phyloP scores from a whole-genome alignment of 2,329 filamentous ascomycete genomes.

The Nemania sp. region DNA sequence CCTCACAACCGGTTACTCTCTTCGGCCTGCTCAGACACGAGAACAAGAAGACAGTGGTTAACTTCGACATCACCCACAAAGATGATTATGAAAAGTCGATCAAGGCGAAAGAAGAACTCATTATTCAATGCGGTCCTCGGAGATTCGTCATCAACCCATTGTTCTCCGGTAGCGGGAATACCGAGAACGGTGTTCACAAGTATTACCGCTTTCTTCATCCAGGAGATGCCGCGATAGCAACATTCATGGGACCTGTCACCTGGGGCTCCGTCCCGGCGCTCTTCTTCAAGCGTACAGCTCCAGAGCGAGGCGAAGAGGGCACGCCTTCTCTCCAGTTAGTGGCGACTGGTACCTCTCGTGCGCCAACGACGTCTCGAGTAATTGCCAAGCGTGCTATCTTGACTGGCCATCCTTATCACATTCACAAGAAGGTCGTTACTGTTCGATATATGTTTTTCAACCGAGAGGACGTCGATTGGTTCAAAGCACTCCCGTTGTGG shows the following conservation, averaged over 20 bases:
- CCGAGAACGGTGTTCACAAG: slow-evolving; percentile 96
- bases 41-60: slow-evolving; percentile 88
- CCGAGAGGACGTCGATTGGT: slow-evolving; percentile 92
- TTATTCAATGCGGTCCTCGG: slow-evolving; percentile 88
- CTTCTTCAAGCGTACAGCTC: slow-evolving; percentile 72
- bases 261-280: slow-evolving; percentile 92
- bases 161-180: slow-evolving; percentile 87
- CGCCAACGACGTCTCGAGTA: slow-evolving; percentile 75
- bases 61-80: slow-evolving; percentile 86
- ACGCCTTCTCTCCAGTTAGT: slow-evolving; percentile 70
- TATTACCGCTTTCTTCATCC: slow-evolving; percentile 91
- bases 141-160: slow-evolving; percentile 87
- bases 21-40: slow-evolving; percentile 93
- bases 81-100: slow-evolving; percentile 76
- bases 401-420: slow-evolving; percentile 96
- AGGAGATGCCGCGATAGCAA: slow-evolving; percentile 84
- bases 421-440: slow-evolving; percentile 96
- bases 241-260: slow-evolving; percentile 85
- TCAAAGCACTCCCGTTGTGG: slow-evolving; percentile 95
- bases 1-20: slow-evolving; percentile 67
- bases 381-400: slow-evolving; percentile 93
- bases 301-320: slow-evolving; percentile 51
- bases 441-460: slow-evolving; percentile 99
- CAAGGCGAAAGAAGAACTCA: slow-evolving; percentile 88
- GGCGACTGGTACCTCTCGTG: slow-evolving; percentile 83